A percentile compares a stretch with the other conserved stretches of the same genome.
Evolutionary conservation across 768 basidiomycete genomes (phyloP).

Genomic region (Udeniomyces megalosporus): DNA sequence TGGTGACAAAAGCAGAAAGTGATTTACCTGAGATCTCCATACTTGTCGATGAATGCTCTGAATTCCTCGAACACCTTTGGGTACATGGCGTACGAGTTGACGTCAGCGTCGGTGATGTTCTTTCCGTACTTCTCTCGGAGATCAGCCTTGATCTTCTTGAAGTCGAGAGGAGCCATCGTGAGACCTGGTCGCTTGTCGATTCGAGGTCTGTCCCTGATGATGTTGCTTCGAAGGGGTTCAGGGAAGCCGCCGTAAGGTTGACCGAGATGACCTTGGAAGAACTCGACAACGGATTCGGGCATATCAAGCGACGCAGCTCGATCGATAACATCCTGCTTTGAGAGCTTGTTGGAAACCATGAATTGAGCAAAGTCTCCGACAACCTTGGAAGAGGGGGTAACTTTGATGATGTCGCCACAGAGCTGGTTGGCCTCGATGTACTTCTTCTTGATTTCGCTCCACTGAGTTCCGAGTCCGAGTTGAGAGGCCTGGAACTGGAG

Average conservation of each 20-base stretch:
- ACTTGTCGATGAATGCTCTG: slow-evolving; percentile 85
- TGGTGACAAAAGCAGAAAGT: slow-evolving; percentile 1
- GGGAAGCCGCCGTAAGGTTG: slow-evolving; percentile 98
- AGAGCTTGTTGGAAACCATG: slow-evolving; percentile 89
- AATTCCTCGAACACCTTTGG: slow-evolving; percentile 99
- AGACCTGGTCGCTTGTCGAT: slow-evolving; percentile 88
- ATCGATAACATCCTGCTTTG: slow-evolving; percentile 68
- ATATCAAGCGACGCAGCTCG: slow-evolving; percentile 86
- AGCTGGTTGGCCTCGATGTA: slow-evolving; percentile 96
- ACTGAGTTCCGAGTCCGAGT: slow-evolving; percentile 89
- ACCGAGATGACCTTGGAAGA: slow-evolving; percentile 61
- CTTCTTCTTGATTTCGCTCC: slow-evolving; percentile 92
- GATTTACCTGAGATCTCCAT: slow-evolving; percentile 74
- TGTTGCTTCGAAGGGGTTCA: slow-evolving; percentile 74
- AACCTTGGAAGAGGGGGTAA: slow-evolving; percentile 96
- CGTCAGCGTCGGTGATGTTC: slow-evolving; percentile 83
- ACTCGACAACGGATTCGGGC: slow-evolving; percentile 70
- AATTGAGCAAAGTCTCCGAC: slow-evolving; percentile 99
- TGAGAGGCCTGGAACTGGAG: slow-evolving; percentile 87
- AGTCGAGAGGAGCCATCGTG: slow-evolving; percentile 71
- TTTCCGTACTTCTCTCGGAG: slow-evolving; percentile 86
- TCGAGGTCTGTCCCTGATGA: slow-evolving; percentile 84
- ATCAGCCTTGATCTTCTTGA: slow-evolving; percentile 89
- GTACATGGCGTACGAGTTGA: slow-evolving; percentile 94
- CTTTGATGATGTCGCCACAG: slow-evolving; percentile 98